These are phyloP conservation scores for Ephemerocybe angulata DNA, from an alignment of 768 basidiomycete species.

Conservation along the genomic window DNA sequence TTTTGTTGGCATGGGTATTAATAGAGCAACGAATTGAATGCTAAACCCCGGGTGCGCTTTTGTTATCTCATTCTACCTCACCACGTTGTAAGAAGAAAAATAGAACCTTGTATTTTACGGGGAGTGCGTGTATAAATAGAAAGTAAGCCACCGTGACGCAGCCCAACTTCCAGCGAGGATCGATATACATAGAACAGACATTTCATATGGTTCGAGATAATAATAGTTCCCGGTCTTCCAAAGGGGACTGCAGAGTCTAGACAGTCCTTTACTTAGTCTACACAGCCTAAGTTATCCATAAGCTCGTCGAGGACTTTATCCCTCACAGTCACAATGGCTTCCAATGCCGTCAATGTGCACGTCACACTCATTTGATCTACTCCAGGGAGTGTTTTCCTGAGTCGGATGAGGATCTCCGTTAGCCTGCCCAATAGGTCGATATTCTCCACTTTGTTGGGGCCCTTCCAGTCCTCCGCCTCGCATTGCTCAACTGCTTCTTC, in stretches of 20 bases:
- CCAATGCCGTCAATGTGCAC: constrained; percentile 44
- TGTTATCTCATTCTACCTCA: no score
- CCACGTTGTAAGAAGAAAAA: no score
- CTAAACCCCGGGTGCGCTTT: no score
- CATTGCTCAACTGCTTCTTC: constrained; percentile 42
- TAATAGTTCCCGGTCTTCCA: neutral
- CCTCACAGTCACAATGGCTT: constrained; percentile 35
- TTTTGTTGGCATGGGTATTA: no score
- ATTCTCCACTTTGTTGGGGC: neutral
- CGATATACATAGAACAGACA: no score
- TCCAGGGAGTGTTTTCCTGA: constrained; percentile 35
- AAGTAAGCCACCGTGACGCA: no score
- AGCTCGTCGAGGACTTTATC: constrained; percentile 40
- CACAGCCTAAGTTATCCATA: constrained; percentile 31
- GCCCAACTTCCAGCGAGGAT: no score
- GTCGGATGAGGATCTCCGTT: constrained; percentile 36
- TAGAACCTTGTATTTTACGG: no score
- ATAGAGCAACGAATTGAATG: no score
- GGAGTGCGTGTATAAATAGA: no score
- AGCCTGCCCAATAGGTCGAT: constrained; percentile 64
- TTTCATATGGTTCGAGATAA: no score
- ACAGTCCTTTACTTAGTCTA: neutral
- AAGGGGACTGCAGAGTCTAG: neutral
- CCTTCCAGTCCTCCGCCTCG: constrained; percentile 19
- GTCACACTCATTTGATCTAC: constrained; percentile 33